A percentile compares a stretch with the other conserved stretches of the same genome.
Evolutionary conservation across 2,329 filamentous ascomycete species (phyloP).

Genomic region (Fusarium pseudoanthophilum): DNA sequence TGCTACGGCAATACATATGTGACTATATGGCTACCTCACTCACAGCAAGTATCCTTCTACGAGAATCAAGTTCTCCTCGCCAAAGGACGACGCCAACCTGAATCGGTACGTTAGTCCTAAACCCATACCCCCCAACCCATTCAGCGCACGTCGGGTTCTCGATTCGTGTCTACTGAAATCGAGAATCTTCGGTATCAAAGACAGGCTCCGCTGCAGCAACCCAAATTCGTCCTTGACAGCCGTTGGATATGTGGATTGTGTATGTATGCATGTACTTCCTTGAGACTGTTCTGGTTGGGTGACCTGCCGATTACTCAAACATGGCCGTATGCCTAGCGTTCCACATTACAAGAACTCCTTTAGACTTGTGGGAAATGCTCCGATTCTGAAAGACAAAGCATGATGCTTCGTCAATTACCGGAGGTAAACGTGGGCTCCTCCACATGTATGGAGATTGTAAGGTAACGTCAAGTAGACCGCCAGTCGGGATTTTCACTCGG

Average conservation of each 20-base stretch:
- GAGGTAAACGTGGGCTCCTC: slow-evolving; percentile 15
- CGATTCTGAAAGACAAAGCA: slow-evolving; percentile 15
- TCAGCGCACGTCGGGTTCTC: neutral
- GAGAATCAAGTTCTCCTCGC: slow-evolving; percentile 15
- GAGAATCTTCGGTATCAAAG: slow-evolving; percentile 14
- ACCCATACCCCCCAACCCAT: slow-evolving; percentile 20
- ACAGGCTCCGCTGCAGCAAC: slow-evolving; percentile 10
- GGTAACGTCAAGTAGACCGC: slow-evolving; percentile 33
- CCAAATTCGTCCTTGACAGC: slow-evolving; percentile 6
- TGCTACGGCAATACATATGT: neutral
- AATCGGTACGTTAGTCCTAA: slow-evolving; percentile 15
- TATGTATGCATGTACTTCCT: neutral
- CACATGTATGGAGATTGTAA: slow-evolving; percentile 22
- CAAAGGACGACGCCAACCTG: slow-evolving; percentile 9
- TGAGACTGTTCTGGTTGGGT: neutral
- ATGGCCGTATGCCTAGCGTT: slow-evolving; percentile 13
- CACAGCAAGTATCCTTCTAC: neutral
- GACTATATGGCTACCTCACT: neutral
- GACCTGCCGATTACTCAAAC: neutral
- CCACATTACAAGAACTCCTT: slow-evolving; percentile 5
- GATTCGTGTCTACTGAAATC: neutral
- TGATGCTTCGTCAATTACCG: slow-evolving; percentile 24
- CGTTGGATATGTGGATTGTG: slow-evolving; percentile 4
- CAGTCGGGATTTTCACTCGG: slow-evolving; percentile 38
- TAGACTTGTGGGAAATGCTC: slow-evolving; percentile 24